phyloP scores from a whole-genome alignment of 768 basidiomycete species.

The Lactarius hengduanensis region DNA sequence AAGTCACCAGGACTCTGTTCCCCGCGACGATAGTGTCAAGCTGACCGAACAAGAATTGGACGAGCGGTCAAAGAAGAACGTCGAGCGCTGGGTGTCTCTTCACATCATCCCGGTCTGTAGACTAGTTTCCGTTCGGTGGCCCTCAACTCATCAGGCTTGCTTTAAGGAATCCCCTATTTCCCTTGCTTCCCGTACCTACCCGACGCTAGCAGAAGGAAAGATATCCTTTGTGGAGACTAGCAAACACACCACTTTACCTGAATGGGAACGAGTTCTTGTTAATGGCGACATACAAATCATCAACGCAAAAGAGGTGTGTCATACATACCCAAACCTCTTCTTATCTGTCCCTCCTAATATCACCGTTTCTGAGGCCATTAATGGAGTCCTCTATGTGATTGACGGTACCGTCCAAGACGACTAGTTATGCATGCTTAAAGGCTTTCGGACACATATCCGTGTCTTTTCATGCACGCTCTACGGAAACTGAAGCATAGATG shows the following conservation, averaged over 20 bases:
- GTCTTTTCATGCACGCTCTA: background rate
- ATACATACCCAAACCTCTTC: background rate
- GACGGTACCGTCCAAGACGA: conserved; percentile 48
- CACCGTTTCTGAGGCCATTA: conserved; percentile 42
- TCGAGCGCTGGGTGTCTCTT: conserved; percentile 76
- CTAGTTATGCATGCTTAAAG: conserved; percentile 19
- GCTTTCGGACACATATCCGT: background rate
- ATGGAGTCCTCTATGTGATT: conserved; percentile 58
- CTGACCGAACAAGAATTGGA: conserved; percentile 71
- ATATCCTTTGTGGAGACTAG: conserved; percentile 45
- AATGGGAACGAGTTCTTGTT: conserved; percentile 60
- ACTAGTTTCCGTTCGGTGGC: background rate
- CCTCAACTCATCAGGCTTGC: conserved; percentile 1
- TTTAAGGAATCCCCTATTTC: conserved; percentile 48
- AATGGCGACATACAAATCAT: conserved; percentile 56
- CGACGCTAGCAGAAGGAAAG: conserved; percentile 59
- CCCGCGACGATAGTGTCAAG: conserved; percentile 45
- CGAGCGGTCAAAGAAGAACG: conserved; percentile 56
- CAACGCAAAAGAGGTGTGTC: conserved; percentile 58
- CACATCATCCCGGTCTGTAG: conserved; percentile 77
- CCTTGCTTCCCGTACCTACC: conserved; percentile 46
- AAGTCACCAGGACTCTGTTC: conserved; percentile 60
- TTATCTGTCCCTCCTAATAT: conserved; percentile 1
- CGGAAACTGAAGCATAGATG: background rate
- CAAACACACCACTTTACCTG: conserved; percentile 39